These are phyloP conservation scores for Calonectria honghensis DNA, from an alignment of 2,329 filamentous ascomycete species.

Conservation along the genomic window DNA sequence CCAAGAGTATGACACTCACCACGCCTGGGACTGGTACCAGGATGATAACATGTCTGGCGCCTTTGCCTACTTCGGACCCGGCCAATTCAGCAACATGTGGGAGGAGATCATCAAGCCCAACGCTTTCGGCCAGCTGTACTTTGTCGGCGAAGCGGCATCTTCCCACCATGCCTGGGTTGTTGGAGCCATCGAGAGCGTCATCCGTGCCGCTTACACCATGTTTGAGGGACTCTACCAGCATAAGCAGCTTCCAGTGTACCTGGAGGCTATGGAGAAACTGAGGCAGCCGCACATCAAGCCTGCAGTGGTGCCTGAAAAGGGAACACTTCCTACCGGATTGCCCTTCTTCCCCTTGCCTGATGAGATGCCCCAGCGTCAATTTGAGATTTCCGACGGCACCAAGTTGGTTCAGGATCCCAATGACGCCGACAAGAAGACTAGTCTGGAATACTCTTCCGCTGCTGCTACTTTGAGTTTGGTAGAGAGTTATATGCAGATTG, in stretches of 20 bases:
- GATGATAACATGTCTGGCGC: conserved; percentile 51
- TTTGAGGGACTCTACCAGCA: conserved; percentile 34
- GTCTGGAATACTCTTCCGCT: conserved; percentile 24
- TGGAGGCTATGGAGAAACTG: background rate
- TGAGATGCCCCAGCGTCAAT: conserved; percentile 32
- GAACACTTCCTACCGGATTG: conserved; percentile 11
- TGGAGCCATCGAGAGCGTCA: conserved; percentile 47
- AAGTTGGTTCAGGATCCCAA: background rate
- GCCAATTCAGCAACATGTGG: conserved; percentile 52
- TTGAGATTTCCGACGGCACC: background rate
- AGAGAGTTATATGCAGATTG: conserved; percentile 37
- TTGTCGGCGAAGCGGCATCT: conserved; percentile 49
- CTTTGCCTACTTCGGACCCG: conserved; percentile 48
- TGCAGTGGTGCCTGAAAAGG: too few species aligned
- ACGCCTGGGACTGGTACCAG: conserved; percentile 49
- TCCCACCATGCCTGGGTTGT: conserved; percentile 51
- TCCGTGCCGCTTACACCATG: conserved; percentile 43
- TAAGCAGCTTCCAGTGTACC: background rate
- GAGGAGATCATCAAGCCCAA: conserved; percentile 51
- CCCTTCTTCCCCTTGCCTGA: conserved; percentile 39
- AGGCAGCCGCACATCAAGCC: background rate
- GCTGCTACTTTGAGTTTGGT: conserved; percentile 24
- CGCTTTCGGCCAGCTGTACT: conserved; percentile 46
- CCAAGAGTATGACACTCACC: conserved; percentile 41
- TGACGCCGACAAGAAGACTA: background rate